A percentile compares a stretch with the other conserved stretches of the same genome.
Conservation (phyloP, 2,329 filamentous ascomycete genomes). For the Hymenoscyphus linearis region DNA sequence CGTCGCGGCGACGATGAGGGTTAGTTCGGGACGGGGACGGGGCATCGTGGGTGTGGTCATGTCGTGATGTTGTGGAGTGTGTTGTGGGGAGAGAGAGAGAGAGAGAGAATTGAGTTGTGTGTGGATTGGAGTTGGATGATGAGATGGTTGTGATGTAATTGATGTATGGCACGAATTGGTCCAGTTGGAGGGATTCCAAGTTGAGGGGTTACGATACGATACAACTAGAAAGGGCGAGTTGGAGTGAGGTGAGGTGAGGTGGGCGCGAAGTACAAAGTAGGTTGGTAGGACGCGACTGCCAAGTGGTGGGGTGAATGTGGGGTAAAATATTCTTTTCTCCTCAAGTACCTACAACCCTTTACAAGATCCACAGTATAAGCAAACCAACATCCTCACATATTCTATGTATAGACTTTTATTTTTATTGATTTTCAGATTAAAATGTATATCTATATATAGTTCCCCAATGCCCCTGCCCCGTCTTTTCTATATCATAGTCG, state of each 20-base stretch:
- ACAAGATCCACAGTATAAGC: not conserved
- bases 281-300: not conserved
- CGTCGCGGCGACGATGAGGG: slow-evolving; percentile 93
- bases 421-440: not conserved
- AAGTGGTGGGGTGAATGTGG: not conserved
- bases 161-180: no score
- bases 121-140: no score
- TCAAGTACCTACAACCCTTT: no score
- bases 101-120: no score
- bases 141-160: no score
- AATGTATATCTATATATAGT: not conserved
- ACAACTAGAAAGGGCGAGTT: not conserved
- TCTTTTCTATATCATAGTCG: not conserved
- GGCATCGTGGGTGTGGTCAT: not conserved
- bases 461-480: not conserved
- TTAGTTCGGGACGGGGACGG: slow-evolving; percentile 51
- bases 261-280: not conserved
- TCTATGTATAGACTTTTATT: not conserved
- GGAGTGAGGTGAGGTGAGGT: not conserved
- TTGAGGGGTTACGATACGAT: no score
- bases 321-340: not conserved
- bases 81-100: no score
- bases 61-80: no score
- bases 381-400: not conserved
- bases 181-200: no score